Evolutionary conservation across 106 monocot genomes (phyloP), one percentile per base, ranked within the genome.

Genomic region (Platanthera guangdongensis): DNA sequence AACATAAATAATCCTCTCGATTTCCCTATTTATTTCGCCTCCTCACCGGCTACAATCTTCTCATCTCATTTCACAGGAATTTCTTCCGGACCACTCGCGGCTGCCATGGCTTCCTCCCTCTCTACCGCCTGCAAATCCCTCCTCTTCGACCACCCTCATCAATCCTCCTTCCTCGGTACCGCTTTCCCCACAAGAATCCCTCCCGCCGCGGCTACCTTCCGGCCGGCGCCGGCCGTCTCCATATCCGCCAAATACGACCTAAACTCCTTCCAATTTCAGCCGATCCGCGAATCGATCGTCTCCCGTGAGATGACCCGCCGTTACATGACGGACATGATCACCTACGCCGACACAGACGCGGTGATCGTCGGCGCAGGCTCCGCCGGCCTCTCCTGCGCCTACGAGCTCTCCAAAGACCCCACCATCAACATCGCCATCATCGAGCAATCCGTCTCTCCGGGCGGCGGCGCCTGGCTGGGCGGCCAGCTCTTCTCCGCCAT

Each of bases 261-360:
- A 51, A 73, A 75, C n/a, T 74, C 90, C 47, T 81, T 90, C 92
- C 76, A 67, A 21, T 95, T 95, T 83, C 75, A 85, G 19, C 92
- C 92, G 14, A 95, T 95, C 90, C 90, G 84, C 70, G 95, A 95
- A 68, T 95, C 95, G 6, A 84, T 95, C 80, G 95, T 95, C 48
- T 69, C 95, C 57, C 88, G 95, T 7, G 95, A 95, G 85, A 95
- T 95, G 95, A 93, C 90, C 8, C 83, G 95, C 9, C 87, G 94
- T 32, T 95, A 95, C 92, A 95, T 95, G 95, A 95, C 95, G 0
- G 95, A 95, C 87, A 92, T 95, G 95, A 95, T 95, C 82, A 93
- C 88, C 71, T 81, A 93, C 84, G 95, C 92, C 76, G 95, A 95
- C 85, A 93, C 95, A 9, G 95, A 95, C 82, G 92, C 93, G 50